Evolutionary conservation across 1,284 basidiomycete genomes (phyloP).

Genomic region (Psilocybe mexicana): DNA sequence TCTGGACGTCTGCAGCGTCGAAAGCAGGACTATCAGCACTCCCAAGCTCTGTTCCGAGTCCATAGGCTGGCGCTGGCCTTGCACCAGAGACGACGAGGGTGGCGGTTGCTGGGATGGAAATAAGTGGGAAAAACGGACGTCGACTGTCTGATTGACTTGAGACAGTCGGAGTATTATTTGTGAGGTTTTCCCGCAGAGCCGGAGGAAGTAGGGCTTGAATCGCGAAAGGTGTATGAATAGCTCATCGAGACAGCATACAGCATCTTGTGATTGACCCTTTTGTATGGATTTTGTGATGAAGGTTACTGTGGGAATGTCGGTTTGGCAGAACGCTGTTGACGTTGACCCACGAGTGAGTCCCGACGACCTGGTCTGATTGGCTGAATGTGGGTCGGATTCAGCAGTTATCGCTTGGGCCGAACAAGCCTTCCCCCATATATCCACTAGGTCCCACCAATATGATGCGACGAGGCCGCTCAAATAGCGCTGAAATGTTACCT

Average conservation of each 20-base stretch:
- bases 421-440: too few species aligned
- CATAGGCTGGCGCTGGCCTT: neutral
- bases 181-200: neutral
- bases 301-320: neutral
- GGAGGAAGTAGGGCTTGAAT: neutral
- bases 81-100: neutral
- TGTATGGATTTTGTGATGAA: neutral
- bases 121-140: neutral
- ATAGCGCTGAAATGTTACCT: too few species aligned
- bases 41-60: neutral
- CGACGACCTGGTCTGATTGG: too few species aligned
- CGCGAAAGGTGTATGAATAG: neutral
- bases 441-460: too few species aligned
- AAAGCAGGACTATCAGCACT: neutral
- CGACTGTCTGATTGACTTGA: neutral
- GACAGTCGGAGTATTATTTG: neutral
- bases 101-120: neutral
- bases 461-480: too few species aligned
- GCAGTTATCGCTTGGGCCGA: too few species aligned
- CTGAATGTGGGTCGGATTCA: too few species aligned
- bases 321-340: neutral
- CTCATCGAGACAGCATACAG: neutral
- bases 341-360: neutral
- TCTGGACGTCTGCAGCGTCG: neutral
- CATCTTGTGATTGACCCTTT: neutral